phyloP scores from a whole-genome alignment of 106 monocot genomes.

The Acorus gramineus region DNA sequence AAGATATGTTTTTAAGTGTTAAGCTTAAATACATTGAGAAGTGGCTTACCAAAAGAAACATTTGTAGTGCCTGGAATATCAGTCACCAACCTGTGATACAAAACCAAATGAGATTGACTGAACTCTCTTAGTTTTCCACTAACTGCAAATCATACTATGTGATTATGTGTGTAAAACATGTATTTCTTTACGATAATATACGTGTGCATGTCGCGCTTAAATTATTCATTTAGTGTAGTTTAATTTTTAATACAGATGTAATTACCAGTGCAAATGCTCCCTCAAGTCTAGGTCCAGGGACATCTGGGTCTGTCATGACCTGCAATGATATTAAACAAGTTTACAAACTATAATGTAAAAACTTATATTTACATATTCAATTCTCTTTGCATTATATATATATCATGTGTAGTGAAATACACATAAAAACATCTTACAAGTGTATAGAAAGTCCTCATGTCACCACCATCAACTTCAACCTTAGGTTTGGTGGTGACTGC shows the following conservation, averaged over 20 bases:
- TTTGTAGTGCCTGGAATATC: conserved; percentile 48
- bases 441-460: conserved; percentile 30
- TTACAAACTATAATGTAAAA: neutral
- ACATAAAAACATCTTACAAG: conserved; percentile 7
- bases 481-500: conserved; percentile 14
- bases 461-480: conserved; percentile 31
- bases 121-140: no score
- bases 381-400: neutral
- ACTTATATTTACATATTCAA: neutral
- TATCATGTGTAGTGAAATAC: no score
- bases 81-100: conserved; percentile 27
- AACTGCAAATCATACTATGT: no score
- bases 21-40: no score
- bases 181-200: neutral
- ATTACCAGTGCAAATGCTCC: conserved; percentile 45
- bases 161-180: no score
- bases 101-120: neutral
- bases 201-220: neutral
- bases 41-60: conserved; percentile 33
- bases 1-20: no score
- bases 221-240: neutral
- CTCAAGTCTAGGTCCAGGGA: conserved; percentile 44
- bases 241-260: neutral
- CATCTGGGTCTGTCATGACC: conserved; percentile 52
- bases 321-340: neutral